Conservation (phyloP, 352 stramenopile genomes). For the Chrysophaeum taylorii region DNA sequence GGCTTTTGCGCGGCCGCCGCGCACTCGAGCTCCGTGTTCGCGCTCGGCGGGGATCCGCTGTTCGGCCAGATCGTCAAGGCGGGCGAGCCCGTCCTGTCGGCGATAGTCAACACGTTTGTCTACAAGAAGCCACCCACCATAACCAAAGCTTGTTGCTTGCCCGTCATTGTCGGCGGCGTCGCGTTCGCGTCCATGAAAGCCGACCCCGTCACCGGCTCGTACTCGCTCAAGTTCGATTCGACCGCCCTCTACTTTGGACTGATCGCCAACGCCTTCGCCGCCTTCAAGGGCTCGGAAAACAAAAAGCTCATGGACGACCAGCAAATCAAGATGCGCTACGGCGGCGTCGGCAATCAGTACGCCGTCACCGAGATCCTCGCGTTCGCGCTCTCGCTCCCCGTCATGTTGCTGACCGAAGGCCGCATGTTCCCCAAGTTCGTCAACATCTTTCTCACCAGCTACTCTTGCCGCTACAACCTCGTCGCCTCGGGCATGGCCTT, state of each 20-base stretch:
- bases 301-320: slow-evolving; percentile 40
- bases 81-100: slow-evolving; percentile 35
- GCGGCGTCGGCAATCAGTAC: slow-evolving; percentile 43
- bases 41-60: slow-evolving; percentile 26
- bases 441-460: slow-evolving; percentile 33
- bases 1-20: slow-evolving; percentile 37
- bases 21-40: slow-evolving; percentile 37
- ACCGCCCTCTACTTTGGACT: slow-evolving; percentile 38
- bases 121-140: slow-evolving; percentile 36
- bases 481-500: slow-evolving; percentile 38
- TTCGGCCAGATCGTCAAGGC: slow-evolving; percentile 44
- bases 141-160: slow-evolving; percentile 35
- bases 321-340: slow-evolving; percentile 36
- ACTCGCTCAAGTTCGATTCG: slow-evolving; percentile 35
- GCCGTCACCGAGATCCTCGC: slow-evolving; percentile 37
- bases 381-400: slow-evolving; percentile 35
- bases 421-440: slow-evolving; percentile 30
- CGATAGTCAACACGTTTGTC: slow-evolving; percentile 33
- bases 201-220: slow-evolving; percentile 27
- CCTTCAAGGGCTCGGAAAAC: slow-evolving; percentile 43
- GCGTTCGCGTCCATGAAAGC: slow-evolving; percentile 40
- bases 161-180: slow-evolving; percentile 38
- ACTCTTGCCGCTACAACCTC: slow-evolving; percentile 36
- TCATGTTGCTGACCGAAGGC: slow-evolving; percentile 39
- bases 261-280: slow-evolving; percentile 38